These are phyloP conservation scores for Paulownia fortunei DNA, from an alignment of 257 asterid genomes.

Conservation along the genomic window DNA sequence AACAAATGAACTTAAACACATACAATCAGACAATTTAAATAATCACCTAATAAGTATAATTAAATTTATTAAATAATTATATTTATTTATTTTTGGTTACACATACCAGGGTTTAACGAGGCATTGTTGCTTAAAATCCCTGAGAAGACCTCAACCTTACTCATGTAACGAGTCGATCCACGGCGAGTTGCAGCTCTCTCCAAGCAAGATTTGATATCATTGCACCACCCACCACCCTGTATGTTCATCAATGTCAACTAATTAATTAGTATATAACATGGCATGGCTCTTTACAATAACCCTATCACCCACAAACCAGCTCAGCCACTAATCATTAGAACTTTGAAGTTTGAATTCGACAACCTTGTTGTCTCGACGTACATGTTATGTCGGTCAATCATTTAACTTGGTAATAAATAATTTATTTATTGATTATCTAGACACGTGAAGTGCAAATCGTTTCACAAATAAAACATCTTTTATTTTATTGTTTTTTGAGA, in stretches of 20 bases:
- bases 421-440: neutral
- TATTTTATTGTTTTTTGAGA: neutral
- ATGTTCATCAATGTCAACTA: neutral
- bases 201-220: constrained; percentile 72
- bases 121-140: constrained; percentile 86
- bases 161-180: constrained; percentile 82
- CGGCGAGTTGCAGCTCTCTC: constrained; percentile 78
- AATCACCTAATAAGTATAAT: neutral
- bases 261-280: too few species aligned
- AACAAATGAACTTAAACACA: too few species aligned
- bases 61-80: too few species aligned
- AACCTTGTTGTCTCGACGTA: constrained; percentile 22
- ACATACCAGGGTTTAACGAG: constrained; percentile 75
- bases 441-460: neutral
- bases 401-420: neutral
- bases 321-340: constrained; percentile 21
- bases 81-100: too few species aligned
- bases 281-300: too few species aligned
- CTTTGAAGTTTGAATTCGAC: neutral
- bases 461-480: neutral
- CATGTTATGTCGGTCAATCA: constrained; percentile 33
- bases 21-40: neutral
- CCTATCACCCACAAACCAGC: neutral
- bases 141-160: constrained; percentile 58
- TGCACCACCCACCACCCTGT: constrained; percentile 99